phyloP scores from a whole-genome alignment of 2,329 filamentous ascomycete species.

The Botrytis pseudocinerea region DNA sequence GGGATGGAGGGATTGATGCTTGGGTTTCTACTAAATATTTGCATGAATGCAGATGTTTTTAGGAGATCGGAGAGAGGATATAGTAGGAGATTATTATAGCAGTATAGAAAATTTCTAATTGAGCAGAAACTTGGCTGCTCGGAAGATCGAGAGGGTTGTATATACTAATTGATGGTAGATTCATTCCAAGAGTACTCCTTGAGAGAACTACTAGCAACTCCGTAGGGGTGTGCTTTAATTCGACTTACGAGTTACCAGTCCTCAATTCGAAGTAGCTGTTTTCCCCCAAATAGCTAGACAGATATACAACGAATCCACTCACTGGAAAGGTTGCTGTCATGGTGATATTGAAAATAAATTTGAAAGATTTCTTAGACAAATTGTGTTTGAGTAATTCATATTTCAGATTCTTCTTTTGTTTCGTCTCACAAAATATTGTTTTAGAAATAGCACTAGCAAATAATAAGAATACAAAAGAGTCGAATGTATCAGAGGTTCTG shows the following conservation, averaged over 20 bases:
- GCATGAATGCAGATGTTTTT: neutral
- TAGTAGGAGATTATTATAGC: no score
- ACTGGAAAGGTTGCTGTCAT: neutral
- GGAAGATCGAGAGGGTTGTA: neutral
- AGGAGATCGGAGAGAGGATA: neutral
- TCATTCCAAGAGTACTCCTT: neutral
- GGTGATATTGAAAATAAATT: neutral
- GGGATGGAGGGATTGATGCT: neutral
- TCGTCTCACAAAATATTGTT: no score
- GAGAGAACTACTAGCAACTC: neutral
- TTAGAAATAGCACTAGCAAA: neutral
- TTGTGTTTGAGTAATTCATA: neutral
- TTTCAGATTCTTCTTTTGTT: neutral
- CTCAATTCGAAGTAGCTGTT: neutral
- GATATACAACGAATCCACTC: neutral
- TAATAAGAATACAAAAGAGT: neutral
- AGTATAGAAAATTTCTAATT: neutral
- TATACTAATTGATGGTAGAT: neutral
- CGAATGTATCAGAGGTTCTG: neutral
- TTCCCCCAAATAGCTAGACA: accelerated
- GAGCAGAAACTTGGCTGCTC: neutral
- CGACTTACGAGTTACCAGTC: neutral
- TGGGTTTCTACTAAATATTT: neutral
- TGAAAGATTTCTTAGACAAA: neutral
- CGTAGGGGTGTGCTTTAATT: neutral